Conservation (phyloP, 1,139 yeast genomes). For the Lizanozyma gosingica region DNA sequence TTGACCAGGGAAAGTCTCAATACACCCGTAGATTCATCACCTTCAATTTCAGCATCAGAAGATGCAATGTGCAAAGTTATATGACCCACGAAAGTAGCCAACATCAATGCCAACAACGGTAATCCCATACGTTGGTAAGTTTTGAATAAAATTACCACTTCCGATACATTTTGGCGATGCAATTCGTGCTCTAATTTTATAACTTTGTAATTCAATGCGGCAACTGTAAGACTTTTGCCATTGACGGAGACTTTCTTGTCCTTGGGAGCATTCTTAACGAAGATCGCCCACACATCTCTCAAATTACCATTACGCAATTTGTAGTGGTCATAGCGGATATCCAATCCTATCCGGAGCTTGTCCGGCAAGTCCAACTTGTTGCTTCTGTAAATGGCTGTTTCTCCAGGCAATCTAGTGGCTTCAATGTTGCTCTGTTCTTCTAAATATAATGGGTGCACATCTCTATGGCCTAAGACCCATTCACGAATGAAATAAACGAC, state of each 20-base stretch:
- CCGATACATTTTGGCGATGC: constrained; percentile 6
- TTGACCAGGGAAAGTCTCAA: neutral
- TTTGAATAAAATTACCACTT: constrained; percentile 13
- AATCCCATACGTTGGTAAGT: constrained; percentile 12
- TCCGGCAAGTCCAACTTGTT: constrained; percentile 53
- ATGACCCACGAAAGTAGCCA: constrained; percentile 23
- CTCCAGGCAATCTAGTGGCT: constrained; percentile 45
- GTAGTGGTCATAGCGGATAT: constrained; percentile 50
- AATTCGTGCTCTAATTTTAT: constrained; percentile 12
- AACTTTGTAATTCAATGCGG: constrained; percentile 19
- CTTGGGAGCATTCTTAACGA: constrained; percentile 13
- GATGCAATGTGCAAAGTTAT: constrained; percentile 14
- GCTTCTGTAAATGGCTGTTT: constrained; percentile 59
- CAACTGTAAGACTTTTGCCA: constrained; percentile 9
- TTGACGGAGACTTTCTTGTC: constrained; percentile 5
- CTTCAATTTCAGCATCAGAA: constrained; percentile 11
- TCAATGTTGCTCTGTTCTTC: constrained; percentile 50
- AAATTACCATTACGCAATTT: constrained; percentile 61
- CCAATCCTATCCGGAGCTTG: constrained; percentile 58
- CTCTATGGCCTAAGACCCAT: constrained; percentile 19
- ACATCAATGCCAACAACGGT: constrained; percentile 13
- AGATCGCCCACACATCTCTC: constrained; percentile 53
- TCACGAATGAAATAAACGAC: neutral
- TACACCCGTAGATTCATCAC: constrained; percentile 2
- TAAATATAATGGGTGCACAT: constrained; percentile 50